Conservation (phyloP, 345 rosid species). For the Eucalyptus lansdowneana region DNA sequence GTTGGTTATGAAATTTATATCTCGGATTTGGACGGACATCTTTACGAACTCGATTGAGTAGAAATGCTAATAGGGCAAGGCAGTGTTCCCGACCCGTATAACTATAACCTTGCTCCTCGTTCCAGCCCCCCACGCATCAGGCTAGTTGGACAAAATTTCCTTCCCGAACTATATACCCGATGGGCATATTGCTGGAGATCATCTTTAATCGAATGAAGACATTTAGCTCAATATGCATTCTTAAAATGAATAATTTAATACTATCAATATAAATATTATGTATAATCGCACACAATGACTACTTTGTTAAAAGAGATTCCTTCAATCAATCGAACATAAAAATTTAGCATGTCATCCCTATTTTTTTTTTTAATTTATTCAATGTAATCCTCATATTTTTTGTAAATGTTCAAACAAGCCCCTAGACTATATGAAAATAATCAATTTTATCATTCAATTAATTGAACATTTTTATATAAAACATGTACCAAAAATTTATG, state of each 20-base stretch:
- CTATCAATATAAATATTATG: background rate
- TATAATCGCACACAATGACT: background rate
- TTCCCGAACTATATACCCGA: background rate
- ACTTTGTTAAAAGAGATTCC: background rate
- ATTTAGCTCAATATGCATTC: background rate
- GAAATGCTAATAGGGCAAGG: background rate
- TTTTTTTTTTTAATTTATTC: too few relatives aligned
- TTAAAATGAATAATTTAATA: background rate
- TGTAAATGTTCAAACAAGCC: too few relatives aligned
- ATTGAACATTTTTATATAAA: too few relatives aligned
- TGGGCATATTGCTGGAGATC: background rate
- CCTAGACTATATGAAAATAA: too few relatives aligned
- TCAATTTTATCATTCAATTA: background rate
- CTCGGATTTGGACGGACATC: fast-evolving
- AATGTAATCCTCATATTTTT: fast-evolving
- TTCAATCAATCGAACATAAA: background rate
- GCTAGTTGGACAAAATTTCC: background rate
- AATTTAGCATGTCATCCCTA: background rate
- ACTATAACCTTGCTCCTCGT: background rate
- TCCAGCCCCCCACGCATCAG: fast-evolving
- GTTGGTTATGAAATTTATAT: background rate
- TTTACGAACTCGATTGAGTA: background rate
- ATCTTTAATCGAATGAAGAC: background rate
- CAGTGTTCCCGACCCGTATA: fast-evolving
- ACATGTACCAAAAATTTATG: fast-evolving